These are phyloP conservation scores for Paraphaeosphaeria sporulosa DNA, from an alignment of 2,329 filamentous ascomycete genomes.

Conservation along the genomic window DNA sequence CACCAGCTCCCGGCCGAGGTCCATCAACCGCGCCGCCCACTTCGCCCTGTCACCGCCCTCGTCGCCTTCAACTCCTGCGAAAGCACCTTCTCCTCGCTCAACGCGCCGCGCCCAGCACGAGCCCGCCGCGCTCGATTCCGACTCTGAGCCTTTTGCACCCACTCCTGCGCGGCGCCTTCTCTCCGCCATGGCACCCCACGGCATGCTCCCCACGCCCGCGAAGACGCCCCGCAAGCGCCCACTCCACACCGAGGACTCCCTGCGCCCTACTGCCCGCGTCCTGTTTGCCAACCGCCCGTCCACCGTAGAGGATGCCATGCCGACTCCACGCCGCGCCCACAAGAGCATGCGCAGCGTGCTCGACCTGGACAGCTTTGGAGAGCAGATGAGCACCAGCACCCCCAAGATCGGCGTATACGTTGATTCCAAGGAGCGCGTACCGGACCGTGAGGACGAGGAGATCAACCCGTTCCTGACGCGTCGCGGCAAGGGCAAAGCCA, in stretches of 20 bases:
- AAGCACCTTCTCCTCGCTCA: slow-evolving; percentile 39
- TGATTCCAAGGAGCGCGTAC: slow-evolving; percentile 78
- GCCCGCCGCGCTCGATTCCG: slow-evolving; percentile 33
- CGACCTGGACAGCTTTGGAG: slow-evolving; percentile 47
- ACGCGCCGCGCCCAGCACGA: slow-evolving; percentile 38
- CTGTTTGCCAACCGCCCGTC: slow-evolving; percentile 69
- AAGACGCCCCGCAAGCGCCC: slow-evolving; percentile 76
- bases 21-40: slow-evolving; percentile 53
- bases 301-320: slow-evolving; percentile 65
- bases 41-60: slow-evolving; percentile 55
- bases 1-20: slow-evolving; percentile 33
- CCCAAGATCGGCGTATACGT: slow-evolving; percentile 75
- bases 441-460: slow-evolving; percentile 68
- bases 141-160: slow-evolving; percentile 38
- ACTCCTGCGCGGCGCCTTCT: slow-evolving; percentile 37
- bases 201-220: slow-evolving; percentile 77
- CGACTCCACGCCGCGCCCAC: slow-evolving; percentile 66
- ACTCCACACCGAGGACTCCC: slow-evolving; percentile 47
- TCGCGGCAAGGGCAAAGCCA: slow-evolving; percentile 50
- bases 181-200: slow-evolving; percentile 44
- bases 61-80: slow-evolving; percentile 48
- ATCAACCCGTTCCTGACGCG: slow-evolving; percentile 77
- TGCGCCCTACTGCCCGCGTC: slow-evolving; percentile 60
- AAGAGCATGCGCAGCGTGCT: slow-evolving; percentile 63
- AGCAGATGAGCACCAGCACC: slow-evolving; percentile 63